A percentile compares a stretch with the other conserved stretches of the same genome.
Conservation (phyloP, 225 moss, liverwort and hornwort species). For the Marchantia polymorpha region DNA sequence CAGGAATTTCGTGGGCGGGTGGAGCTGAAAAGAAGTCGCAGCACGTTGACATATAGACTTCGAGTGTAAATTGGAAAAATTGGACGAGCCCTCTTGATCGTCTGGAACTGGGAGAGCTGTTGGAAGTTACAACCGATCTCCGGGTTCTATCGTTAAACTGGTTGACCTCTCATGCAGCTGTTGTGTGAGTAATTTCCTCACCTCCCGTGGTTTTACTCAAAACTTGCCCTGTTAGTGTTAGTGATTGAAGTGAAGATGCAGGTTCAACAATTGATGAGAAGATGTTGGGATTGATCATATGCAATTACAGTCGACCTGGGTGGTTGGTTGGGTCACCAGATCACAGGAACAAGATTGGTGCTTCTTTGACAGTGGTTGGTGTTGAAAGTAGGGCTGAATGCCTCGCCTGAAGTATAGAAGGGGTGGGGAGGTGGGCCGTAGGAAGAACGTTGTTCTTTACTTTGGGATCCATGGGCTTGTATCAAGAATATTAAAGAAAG, state of each 20-base stretch:
- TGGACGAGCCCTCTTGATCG: conserved; percentile 12
- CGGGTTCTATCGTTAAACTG: conserved; percentile 8
- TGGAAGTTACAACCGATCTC: conserved; percentile 13
- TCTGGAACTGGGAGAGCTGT: conserved; percentile 10
- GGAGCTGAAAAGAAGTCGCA: not conserved
- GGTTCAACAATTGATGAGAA: conserved; percentile 4
- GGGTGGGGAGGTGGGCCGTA: not conserved
- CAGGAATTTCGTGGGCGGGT: conserved; percentile 7
- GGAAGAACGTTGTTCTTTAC: not conserved
- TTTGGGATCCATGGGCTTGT: conserved; percentile 9
- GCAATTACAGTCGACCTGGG: conserved; percentile 29
- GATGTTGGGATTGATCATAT: not conserved
- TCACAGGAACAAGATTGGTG: conserved; percentile 30
- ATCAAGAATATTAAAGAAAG: not conserved
- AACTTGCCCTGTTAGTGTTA: not conserved
- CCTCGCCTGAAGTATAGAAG: conserved; percentile 13
- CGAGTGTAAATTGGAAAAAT: not conserved
- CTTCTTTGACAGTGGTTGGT: conserved; percentile 6
- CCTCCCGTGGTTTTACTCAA: conserved; percentile 3
- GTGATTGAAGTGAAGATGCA: not conserved
- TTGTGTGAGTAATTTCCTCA: conserved; percentile 23
- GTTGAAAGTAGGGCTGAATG: conserved; percentile 29
- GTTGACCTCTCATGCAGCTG: conserved; percentile 3
- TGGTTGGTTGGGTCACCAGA: conserved; percentile 19
- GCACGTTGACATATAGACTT: conserved; percentile 2